Evolutionary conservation across 768 basidiomycete genomes (phyloP), one percentile per base, ranked within the genome.

Genomic region (Phanerodontia chrysosporium): DNA sequence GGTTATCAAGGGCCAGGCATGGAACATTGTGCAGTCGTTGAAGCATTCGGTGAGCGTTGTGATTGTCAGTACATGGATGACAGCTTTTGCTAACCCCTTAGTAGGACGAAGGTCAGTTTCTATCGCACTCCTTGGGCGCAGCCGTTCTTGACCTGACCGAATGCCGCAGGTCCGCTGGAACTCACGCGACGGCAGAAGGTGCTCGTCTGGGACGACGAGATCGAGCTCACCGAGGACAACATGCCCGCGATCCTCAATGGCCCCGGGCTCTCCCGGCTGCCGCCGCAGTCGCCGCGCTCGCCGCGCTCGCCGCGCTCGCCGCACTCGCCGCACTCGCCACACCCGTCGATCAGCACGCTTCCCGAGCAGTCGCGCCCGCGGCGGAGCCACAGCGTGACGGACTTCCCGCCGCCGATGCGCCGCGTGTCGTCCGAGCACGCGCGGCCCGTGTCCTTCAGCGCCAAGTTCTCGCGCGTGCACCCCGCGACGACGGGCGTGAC

Each of bases 1-100:
- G n/a, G 92, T 96, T 4, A 87, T 96, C 59, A 95, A 95, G 74
- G 93, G 92, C 13, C 93, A 95, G 69, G 93, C 90, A 44, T 92
- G 87, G 83, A 94, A 95, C 65, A 88, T 95, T 36, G 80, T 95
- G 1, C 89, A 94, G 69, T 92, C 90, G 1, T 74, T 94, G 52
- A 86, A 81, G 65, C 92, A 94, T 69, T 91, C 68, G 70, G 86
- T 78, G 29, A 12, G 44, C 28, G 10, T 36, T 3, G 7, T 59
- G 49, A 35, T 35, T 29, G 36, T n/a, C n/a, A n/a, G n/a, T n/a
- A n/a, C n/a, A n/a, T n/a, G n/a, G n/a, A n/a, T n/a, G n/a, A 16
- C 13, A 21, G 27, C 51, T 36, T 29, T 57, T n/a, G 28, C 18
- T n/a, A 58, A 1, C 42, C 55, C 35, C 3, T 14, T 42, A 48